Base-by-base conservation (phyloP, 805 yeast genomes). In the Myxozyma neotropica region DNA sequence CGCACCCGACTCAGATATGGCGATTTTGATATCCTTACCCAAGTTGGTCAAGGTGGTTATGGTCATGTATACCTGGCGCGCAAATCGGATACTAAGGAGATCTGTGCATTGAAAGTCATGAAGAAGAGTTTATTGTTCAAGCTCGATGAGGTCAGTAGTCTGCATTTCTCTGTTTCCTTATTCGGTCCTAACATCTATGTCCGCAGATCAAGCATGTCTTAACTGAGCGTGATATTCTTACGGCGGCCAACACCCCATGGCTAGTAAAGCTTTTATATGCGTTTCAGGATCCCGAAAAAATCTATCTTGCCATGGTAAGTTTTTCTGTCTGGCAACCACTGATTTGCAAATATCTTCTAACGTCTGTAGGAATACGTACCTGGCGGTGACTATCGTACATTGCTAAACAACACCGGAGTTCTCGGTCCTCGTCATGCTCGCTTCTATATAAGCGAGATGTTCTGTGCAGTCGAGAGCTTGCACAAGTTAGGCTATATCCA, bases 31-130 rank as follows among this genome's bases (percentile, higher is more conserved):
- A 89, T 93, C 79, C 87, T 94, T 66, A 94, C 99, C 0, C 99
- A 94, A 77, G 97, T 94, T 33, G 99, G 99, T 13, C 99, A 94
- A 77, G 99, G 99, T 71, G 99, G 99, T 2, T 94, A 94, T 71
- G 99, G 99, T 24, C 97, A 94, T 75, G 99, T 94, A n/a, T 94
- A 89, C 69, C 77, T 94, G 63, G 97, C 99, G 0, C 83, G 92
- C 67, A 94, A 94, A 78, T 86, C 85, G 67, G 99, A 94, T 70
- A 91, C 98, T 1, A 84, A 86, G 64, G 99, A 94, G 74, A 87
- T 94, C 48, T 93, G 97, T 75, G 99, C 99, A 1, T 79, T 94
- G 68, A 94, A 94, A 73, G 89, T 94, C 13, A 80, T 94, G 70
- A 92, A 90, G 73, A 94, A 94, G 74, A 87, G 87, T 69, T 79